These are phyloP conservation scores for Sporothrix globosa DNA, from an alignment of 2,329 filamentous ascomycete genomes.

Conservation along the genomic window DNA sequence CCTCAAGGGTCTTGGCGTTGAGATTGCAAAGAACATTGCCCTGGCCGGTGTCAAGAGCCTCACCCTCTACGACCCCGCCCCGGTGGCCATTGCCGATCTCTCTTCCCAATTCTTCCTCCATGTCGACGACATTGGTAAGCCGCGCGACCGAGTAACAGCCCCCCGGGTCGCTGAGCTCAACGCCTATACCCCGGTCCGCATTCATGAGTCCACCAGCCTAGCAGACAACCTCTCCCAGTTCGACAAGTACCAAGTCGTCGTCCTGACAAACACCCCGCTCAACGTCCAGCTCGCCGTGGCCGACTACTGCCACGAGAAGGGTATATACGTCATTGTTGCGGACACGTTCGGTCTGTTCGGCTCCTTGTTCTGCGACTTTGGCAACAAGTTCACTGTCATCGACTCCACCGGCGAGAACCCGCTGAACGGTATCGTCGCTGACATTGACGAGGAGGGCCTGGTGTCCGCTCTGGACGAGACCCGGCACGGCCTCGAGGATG, in stretches of 20 bases:
- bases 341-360: constrained; percentile 95
- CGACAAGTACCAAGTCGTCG: constrained; percentile 89
- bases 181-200: constrained; percentile 86
- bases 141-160: constrained; percentile 81
- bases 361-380: constrained; percentile 96
- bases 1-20: constrained; percentile 90
- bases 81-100: constrained; percentile 81
- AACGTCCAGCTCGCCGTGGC: constrained; percentile 80
- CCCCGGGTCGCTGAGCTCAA: constrained; percentile 93
- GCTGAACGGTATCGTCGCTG: constrained; percentile 83
- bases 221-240: constrained; percentile 77
- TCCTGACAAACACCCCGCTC: constrained; percentile 82
- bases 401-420: constrained; percentile 91
- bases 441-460: constrained; percentile 83
- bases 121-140: constrained; percentile 85
- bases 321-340: constrained; percentile 84
- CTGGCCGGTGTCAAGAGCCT: constrained; percentile 97
- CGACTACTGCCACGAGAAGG: constrained; percentile 92
- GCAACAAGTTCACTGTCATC: constrained; percentile 86
- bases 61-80: constrained; percentile 86
- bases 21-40: constrained; percentile 98
- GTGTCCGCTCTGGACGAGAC: constrained; percentile 95
- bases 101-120: constrained; percentile 98
- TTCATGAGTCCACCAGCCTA: constrained; percentile 71
- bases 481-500: constrained; percentile 91